phyloP scores from a whole-genome alignment of 441 rosid species.

The Omphalea diandra region DNA sequence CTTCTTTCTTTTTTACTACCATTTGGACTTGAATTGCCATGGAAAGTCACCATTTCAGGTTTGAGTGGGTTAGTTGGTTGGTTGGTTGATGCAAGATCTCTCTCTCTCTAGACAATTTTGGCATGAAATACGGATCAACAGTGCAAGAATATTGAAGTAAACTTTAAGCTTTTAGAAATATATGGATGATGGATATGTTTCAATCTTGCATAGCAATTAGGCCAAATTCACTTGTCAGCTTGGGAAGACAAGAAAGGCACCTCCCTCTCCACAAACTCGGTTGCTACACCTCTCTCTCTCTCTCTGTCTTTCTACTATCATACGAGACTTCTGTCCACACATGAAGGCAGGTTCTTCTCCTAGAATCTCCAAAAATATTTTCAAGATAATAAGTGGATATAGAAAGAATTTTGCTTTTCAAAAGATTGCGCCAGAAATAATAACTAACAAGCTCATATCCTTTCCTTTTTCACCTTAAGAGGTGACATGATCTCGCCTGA shows the following conservation, averaged over 20 bases:
- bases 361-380: conserved; percentile 18
- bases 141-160: conserved; percentile 24
- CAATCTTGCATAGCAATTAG: conserved; percentile 40
- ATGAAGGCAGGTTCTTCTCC: conserved; percentile 20
- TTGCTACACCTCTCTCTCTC: conserved; percentile 18
- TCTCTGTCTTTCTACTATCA: not conserved
- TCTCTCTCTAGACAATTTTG: not conserved
- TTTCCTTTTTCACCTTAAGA: not conserved
- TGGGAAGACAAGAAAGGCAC: conserved; percentile 48
- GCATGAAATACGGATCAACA: conserved; percentile 30
- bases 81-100: conserved; percentile 7
- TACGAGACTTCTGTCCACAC: conserved; percentile 33
- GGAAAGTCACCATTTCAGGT: not conserved
- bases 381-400: conserved; percentile 19
- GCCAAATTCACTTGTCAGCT: conserved; percentile 44
- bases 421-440: conserved; percentile 26
- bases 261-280: conserved; percentile 28
- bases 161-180: conserved; percentile 24
- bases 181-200: conserved; percentile 37
- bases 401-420: conserved; percentile 13
- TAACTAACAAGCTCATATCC: not conserved
- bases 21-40: conserved; percentile 7
- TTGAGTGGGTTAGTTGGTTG: conserved; percentile 10
- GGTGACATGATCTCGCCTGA: conserved; percentile 23
- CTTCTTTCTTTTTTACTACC: not conserved